phyloP scores from a whole-genome alignment of 2,329 filamentous ascomycete genomes.

The Mycogone perniciosa region DNA sequence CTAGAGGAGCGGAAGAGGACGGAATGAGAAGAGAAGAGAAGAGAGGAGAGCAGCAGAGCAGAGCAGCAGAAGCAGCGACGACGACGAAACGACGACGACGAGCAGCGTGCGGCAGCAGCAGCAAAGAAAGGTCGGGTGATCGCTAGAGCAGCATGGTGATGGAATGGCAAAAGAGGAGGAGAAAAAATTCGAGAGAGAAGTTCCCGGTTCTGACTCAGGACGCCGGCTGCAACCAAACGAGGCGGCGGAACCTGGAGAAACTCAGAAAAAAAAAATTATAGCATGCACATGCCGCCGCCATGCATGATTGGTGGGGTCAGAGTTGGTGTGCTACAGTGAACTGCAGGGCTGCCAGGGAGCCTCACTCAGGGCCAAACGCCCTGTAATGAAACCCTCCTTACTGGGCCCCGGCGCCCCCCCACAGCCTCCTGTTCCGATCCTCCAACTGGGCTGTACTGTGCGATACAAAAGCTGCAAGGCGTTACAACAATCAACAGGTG shows the following conservation, averaged over 20 bases:
- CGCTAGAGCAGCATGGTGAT: constrained; percentile 11
- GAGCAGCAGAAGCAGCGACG: neutral
- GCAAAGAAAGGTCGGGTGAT: constrained; percentile 7
- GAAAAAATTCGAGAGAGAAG: constrained; percentile 1
- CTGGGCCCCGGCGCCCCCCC: neutral
- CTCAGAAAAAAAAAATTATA: constrained; percentile 7
- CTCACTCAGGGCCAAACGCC: constrained; percentile 2
- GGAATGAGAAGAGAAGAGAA: constrained; percentile 6
- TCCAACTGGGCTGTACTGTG: neutral
- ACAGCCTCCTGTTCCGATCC: constrained; percentile 1
- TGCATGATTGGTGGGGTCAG: constrained; percentile 8
- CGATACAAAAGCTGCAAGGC: neutral
- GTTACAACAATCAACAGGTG: no score
- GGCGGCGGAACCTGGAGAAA: neutral
- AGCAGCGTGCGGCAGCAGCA: constrained; percentile 12
- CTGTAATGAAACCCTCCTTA: constrained; percentile 6
- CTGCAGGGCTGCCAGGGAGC: neutral
- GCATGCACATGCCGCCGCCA: neutral
- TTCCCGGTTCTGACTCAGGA: constrained; percentile 11
- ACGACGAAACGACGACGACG: constrained; percentile 4
- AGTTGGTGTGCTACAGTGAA: constrained; percentile 3
- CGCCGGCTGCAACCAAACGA: constrained; percentile 1
- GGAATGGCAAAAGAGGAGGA: neutral
- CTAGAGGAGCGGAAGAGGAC: constrained; percentile 5
- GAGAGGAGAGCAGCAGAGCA: neutral